A percentile compares a stretch with the other conserved stretches of the same genome.
Evolutionary conservation across 345 rosid species (phyloP).

Genomic region (Lagerstroemia speciosa): DNA sequence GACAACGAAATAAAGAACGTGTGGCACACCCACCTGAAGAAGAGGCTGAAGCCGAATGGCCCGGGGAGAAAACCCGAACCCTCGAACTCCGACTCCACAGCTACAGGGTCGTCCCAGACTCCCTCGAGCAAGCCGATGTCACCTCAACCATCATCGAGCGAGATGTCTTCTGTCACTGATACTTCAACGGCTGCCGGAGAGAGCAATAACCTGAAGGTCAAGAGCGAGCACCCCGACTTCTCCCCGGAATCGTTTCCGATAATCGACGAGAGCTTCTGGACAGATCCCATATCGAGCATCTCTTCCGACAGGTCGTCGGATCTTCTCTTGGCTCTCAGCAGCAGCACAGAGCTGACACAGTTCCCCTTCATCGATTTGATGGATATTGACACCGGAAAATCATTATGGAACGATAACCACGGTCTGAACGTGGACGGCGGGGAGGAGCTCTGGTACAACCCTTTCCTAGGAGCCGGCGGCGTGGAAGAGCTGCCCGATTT

Average conservation of each 20-base stretch:
- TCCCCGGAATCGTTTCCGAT: slow-evolving; percentile 30
- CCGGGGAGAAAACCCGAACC: slow-evolving; percentile 14
- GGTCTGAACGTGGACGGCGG: background rate
- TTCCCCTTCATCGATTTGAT: background rate
- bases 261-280: slow-evolving; percentile 67
- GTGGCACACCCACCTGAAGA: slow-evolving; percentile 92
- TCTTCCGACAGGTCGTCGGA: background rate
- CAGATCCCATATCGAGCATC: slow-evolving; percentile 15
- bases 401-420: background rate
- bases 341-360: background rate
- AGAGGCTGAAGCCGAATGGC: slow-evolving; percentile 38
- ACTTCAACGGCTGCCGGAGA: slow-evolving; percentile 13
- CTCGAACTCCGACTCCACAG: slow-evolving; percentile 2
- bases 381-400: background rate
- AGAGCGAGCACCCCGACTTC: slow-evolving; percentile 14
- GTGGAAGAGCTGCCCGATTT: background rate
- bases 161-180: slow-evolving; percentile 30
- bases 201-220: slow-evolving; percentile 8
- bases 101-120: background rate
- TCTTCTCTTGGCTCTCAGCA: background rate
- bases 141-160: slow-evolving; percentile 44
- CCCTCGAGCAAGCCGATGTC: slow-evolving; percentile 13
- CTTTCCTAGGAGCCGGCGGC: background rate
- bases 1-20: slow-evolving; percentile 90
- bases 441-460: slow-evolving; percentile 5